Percentiles rank a stretch among this genome's conserved stretches.
Evolutionary conservation across 2,329 filamentous ascomycete genomes (phyloP).

Genomic region (Colletotrichum tropicicola): DNA sequence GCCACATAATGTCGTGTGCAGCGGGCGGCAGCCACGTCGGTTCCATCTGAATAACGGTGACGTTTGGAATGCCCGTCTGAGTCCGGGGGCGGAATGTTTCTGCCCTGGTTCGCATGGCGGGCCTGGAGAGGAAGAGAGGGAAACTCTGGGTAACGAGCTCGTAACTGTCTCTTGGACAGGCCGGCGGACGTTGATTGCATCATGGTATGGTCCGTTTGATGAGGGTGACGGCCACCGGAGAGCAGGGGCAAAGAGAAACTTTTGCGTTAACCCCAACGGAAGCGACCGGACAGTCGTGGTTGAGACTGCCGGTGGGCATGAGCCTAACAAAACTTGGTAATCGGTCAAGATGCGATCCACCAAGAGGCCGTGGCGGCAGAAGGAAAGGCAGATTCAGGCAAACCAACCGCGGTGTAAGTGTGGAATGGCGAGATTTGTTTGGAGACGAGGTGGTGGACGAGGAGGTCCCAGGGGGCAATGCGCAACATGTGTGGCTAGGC

Average conservation of each 20-base stretch:
- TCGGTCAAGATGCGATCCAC: not conserved
- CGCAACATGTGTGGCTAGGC: no score
- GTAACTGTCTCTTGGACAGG: not conserved
- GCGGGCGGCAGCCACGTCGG: constrained; percentile 15
- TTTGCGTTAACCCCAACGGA: not conserved
- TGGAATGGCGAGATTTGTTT: no score
- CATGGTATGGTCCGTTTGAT: not conserved
- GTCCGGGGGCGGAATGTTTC: not conserved
- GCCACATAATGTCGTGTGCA: not conserved
- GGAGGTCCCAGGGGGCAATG: no score
- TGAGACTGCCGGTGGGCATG: not conserved
- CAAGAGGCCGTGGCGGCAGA: not conserved
- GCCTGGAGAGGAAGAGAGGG: constrained; percentile 2
- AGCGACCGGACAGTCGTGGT: not conserved
- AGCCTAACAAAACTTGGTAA: not conserved
- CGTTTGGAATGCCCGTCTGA: constrained; percentile 4
- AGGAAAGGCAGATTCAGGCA: not conserved
- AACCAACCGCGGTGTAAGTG: no score
- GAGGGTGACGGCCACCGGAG: not conserved
- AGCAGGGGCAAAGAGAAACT: not conserved
- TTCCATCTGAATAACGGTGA: constrained; percentile 28
- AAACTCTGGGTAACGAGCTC: constrained; percentile 7
- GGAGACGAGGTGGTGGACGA: no score
- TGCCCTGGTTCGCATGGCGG: constrained; percentile 18
- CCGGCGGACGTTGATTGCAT: constrained; percentile 8